A percentile compares a stretch with the other conserved stretches of the same genome.
These are phyloP conservation scores for Vitis hybrid DNA, from an alignment of 177 flowering plant species.

Conservation along the genomic window DNA sequence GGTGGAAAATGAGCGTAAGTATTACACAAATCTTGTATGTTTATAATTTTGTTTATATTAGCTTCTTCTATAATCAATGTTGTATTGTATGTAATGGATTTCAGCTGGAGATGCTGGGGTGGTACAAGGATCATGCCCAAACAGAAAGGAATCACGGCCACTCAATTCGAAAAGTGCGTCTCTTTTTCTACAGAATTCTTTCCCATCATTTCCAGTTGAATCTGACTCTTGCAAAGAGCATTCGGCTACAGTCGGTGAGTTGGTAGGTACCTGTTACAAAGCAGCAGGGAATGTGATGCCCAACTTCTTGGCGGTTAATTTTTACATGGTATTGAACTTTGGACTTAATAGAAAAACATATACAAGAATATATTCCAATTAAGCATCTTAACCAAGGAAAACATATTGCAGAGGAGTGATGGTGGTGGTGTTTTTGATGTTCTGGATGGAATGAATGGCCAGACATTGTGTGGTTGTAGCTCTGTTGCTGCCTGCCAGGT, in stretches of 20 bases:
- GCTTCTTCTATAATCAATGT: neutral
- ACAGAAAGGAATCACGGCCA: constrained; percentile 86
- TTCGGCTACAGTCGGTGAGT: constrained; percentile 67
- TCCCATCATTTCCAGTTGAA: constrained; percentile 79
- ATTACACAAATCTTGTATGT: neutral
- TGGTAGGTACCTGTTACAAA: constrained; percentile 81
- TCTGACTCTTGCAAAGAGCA: constrained; percentile 84
- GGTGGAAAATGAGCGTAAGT: constrained; percentile 91
- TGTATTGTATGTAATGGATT: constrained; percentile 15
- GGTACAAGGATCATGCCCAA: constrained; percentile 70
- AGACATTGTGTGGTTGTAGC: constrained; percentile 74
- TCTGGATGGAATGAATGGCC: constrained; percentile 88
- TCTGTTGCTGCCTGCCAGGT: constrained; percentile 90
- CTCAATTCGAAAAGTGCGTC: constrained; percentile 69
- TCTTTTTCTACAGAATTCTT: constrained; percentile 82
- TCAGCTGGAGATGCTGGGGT: constrained; percentile 99
- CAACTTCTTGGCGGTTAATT: constrained; percentile 90
- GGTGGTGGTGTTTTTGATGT: constrained; percentile 93
- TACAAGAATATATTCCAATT: neutral
- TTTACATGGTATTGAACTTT: constrained; percentile 77
- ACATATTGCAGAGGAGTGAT: constrained; percentile 85
- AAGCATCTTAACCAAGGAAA: constrained; percentile 6
- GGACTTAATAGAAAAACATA: neutral
- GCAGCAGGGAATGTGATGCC: constrained; percentile 85
- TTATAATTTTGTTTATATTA: neutral